A percentile compares a stretch with the other conserved stretches of the same genome.
Evolutionary conservation across 345 rosid species (phyloP).

Genomic region (Alliaria petiolata): DNA sequence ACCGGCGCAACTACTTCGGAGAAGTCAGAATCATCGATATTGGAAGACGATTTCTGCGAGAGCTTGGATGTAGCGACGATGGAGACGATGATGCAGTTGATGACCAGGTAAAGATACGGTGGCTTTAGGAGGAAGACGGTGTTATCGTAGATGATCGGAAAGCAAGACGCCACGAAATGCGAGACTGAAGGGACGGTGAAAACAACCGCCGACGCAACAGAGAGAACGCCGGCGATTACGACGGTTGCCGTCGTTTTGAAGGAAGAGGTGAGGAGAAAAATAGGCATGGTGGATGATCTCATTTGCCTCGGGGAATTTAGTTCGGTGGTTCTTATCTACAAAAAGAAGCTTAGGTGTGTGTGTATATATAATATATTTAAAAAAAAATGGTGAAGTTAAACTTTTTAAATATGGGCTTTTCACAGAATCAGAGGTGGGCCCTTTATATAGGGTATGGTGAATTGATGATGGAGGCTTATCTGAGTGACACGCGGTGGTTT

Average conservation of each 20-base stretch:
- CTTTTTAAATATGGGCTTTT: conserved; percentile 28
- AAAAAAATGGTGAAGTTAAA: background rate
- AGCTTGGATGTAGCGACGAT: conserved; percentile 79
- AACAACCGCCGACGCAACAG: conserved; percentile 30
- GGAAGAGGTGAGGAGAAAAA: conserved; percentile 27
- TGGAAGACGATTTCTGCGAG: conserved; percentile 13
- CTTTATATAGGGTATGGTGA: conserved; percentile 1
- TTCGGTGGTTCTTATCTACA: conserved; percentile 29
- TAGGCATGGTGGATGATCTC: conserved; percentile 38
- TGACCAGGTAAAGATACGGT: conserved; percentile 69
- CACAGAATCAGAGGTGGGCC: conserved; percentile 28
- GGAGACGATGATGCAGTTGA: conserved; percentile 77
- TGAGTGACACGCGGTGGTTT: conserved; percentile 14
- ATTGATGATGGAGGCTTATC: conserved; percentile 9
- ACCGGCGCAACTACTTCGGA: background rate
- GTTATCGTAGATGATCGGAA: conserved; percentile 42
- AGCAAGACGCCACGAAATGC: conserved; percentile 37
- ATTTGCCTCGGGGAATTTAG: background rate
- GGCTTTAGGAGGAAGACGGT: conserved; percentile 53
- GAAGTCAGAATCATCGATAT: background rate
- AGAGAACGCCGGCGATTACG: conserved; percentile 40
- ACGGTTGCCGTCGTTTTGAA: conserved; percentile 38
- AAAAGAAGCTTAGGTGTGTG: no score
- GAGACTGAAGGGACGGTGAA: conserved; percentile 37
- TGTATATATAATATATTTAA: conserved; percentile 8